Conservation (phyloP, 306 rosid genomes). For the Gynostemma pentaphyllum region DNA sequence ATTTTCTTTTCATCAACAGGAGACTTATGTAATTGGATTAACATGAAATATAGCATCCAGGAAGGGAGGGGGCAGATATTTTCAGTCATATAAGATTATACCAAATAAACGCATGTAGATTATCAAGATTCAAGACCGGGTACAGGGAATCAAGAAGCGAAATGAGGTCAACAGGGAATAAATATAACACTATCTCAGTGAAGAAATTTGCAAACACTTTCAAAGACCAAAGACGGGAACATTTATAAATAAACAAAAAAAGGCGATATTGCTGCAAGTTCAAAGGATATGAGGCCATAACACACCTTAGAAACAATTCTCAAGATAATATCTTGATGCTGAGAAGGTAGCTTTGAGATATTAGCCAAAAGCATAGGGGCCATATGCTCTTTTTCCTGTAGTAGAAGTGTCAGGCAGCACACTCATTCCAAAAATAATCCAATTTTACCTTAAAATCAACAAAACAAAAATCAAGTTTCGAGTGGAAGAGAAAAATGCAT, state of each 20-base stretch:
- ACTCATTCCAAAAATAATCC: conserved; percentile 14
- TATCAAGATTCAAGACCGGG: too few species aligned
- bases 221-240: neutral
- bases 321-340: conserved; percentile 85
- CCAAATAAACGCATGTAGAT: too few species aligned
- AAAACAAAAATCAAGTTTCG: neutral
- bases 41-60: too few species aligned
- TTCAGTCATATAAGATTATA: too few species aligned
- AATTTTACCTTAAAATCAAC: neutral
- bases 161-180: too few species aligned
- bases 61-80: too few species aligned
- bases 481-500: conserved; percentile 10
- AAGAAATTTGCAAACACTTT: too few species aligned
- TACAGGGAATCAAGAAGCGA: too few species aligned
- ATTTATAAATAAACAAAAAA: neutral
- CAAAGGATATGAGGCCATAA: neutral
- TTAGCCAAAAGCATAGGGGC: conserved; percentile 62
- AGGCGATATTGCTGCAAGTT: neutral
- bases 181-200: too few species aligned
- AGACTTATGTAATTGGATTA: too few species aligned
- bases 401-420: conserved; percentile 15
- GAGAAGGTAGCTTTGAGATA: conserved; percentile 73
- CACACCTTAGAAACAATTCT: conserved; percentile 65
- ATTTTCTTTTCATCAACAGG: too few species aligned
- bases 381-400: conserved; percentile 69